Evolutionary conservation across 371 early-diverging fungal species (phyloP).

Genomic region (Syncephalastrum contaminatum): DNA sequence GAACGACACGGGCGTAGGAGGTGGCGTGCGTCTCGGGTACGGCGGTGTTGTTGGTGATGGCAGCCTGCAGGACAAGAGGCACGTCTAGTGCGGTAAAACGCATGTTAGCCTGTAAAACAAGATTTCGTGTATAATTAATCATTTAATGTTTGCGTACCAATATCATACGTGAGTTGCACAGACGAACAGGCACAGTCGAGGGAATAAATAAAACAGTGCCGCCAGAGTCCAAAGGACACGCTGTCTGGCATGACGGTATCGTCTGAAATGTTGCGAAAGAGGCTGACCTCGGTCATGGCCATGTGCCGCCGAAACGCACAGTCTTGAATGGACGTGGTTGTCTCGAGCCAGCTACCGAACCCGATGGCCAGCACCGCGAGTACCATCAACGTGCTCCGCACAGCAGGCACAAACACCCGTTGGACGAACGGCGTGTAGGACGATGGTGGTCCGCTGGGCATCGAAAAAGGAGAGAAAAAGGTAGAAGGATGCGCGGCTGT

Average conservation of each 20-base stretch:
- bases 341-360: constrained; percentile 39
- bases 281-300: constrained; percentile 26
- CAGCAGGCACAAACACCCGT: constrained; percentile 24
- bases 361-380: constrained; percentile 26
- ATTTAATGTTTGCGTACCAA: constrained; percentile 23
- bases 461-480: too few relatives aligned
- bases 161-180: constrained; percentile 27
- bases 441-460: constrained; percentile 3
- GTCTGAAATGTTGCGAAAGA: constrained; percentile 28
- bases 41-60: constrained; percentile 21
- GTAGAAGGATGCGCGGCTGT: too few relatives aligned
- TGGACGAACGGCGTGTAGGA: constrained; percentile 32
- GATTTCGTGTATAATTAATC: constrained; percentile 6
- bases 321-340: constrained; percentile 21
- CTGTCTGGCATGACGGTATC: constrained; percentile 24
- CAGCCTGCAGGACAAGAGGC: constrained; percentile 21
- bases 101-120: neutral
- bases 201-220: constrained; percentile 37
- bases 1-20: constrained; percentile 23
- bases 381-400: constrained; percentile 22
- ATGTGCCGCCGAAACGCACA: constrained; percentile 29
- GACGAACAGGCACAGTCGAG: constrained; percentile 37
- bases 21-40: constrained; percentile 14
- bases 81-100: constrained; percentile 18
- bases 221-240: constrained; percentile 43